phyloP scores from a whole-genome alignment of 2,329 filamentous ascomycete genomes.

The Fusarium sp. region DNA sequence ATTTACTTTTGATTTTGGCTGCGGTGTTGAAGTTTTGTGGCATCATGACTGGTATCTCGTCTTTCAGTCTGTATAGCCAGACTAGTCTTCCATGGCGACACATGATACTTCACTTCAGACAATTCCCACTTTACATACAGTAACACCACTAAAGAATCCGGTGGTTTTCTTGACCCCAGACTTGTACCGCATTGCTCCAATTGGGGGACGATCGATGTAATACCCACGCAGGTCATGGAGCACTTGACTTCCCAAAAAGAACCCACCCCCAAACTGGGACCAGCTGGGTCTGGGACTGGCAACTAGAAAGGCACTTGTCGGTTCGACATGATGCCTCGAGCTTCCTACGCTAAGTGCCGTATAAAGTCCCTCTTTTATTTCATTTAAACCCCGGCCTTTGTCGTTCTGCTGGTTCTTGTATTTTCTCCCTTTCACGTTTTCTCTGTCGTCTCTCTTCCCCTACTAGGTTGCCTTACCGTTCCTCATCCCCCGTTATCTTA shows the following conservation, averaged over 20 bases:
- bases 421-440: conserved; percentile 17
- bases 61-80: background rate
- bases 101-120: conserved; percentile 16
- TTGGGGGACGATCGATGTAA: conserved; percentile 46
- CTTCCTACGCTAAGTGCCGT: conserved; percentile 28
- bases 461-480: background rate
- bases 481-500: background rate
- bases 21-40: background rate
- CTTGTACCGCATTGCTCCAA: conserved; percentile 37
- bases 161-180: conserved; percentile 28
- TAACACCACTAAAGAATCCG: conserved; percentile 5
- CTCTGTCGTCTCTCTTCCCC: conserved; percentile 11
- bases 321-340: conserved; percentile 30
- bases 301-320: conserved; percentile 30
- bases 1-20: background rate
- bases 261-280: conserved; percentile 47
- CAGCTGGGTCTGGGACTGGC: conserved; percentile 9
- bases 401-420: conserved; percentile 18
- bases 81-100: background rate
- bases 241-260: conserved; percentile 47
- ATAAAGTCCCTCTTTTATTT: conserved; percentile 44
- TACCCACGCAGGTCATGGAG: conserved; percentile 39
- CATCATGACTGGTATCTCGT: background rate
- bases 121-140: conserved; percentile 23
- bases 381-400: conserved; percentile 28